A percentile compares a stretch with the other conserved stretches of the same genome.
phyloP scores from a whole-genome alignment of 1,284 basidiomycete species.

The Ceratobasidium sp. region DNA sequence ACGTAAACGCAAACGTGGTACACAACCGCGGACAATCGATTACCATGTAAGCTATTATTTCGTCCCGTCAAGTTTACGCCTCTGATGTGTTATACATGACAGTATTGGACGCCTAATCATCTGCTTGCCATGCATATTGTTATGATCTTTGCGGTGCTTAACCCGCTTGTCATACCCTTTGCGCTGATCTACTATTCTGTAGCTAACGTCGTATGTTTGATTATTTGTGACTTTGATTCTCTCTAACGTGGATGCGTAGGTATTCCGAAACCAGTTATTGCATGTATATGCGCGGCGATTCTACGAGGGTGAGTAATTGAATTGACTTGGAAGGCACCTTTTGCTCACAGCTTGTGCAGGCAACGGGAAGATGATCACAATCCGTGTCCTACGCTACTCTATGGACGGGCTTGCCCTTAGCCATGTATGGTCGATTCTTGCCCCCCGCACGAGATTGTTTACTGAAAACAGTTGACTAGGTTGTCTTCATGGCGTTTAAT shows the following conservation, averaged over 20 bases:
- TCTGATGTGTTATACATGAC: slow-evolving; percentile 43
- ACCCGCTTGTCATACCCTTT: slow-evolving; percentile 57
- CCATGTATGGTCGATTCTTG: slow-evolving; percentile 48
- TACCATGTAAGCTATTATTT: slow-evolving; percentile 44
- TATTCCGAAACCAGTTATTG: slow-evolving; percentile 52
- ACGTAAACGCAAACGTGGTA: slow-evolving; percentile 56
- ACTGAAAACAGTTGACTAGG: slow-evolving; percentile 41
- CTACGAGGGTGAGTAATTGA: slow-evolving; percentile 54
- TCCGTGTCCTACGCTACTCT: slow-evolving; percentile 57
- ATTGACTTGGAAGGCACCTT: too few species aligned
- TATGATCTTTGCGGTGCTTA: slow-evolving; percentile 59
- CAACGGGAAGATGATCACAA: slow-evolving; percentile 56
- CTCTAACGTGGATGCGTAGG: not conserved
- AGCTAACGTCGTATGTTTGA: slow-evolving; percentile 51
- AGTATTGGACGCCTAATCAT: slow-evolving; percentile 46
- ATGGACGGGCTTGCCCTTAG: slow-evolving; percentile 57
- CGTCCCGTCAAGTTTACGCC: not conserved
- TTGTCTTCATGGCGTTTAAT: slow-evolving; percentile 58
- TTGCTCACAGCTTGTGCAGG: not conserved
- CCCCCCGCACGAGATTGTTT: not conserved
- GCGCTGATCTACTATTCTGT: slow-evolving; percentile 48
- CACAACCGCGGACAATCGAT: slow-evolving; percentile 58
- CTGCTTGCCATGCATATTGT: slow-evolving; percentile 57
- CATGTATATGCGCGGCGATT: slow-evolving; percentile 58
- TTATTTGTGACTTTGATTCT: not conserved